A percentile compares a stretch with the other conserved stretches of the same genome.
Conservation (phyloP, 176 grass and related monocot genomes). For the Carex scoparia region DNA sequence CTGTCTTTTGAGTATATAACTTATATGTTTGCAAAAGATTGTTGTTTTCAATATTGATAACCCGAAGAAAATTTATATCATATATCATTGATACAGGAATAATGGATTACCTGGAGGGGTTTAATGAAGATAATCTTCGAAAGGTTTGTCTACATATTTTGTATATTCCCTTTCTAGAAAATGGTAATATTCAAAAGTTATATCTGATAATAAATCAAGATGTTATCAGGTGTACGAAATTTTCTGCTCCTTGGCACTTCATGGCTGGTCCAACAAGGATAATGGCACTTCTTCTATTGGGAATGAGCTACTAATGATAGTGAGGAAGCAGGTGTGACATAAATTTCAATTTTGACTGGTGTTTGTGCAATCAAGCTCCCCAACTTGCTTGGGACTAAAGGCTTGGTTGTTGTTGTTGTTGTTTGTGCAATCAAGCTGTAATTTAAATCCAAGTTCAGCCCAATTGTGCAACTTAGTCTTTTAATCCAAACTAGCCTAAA, state of each 20-base stretch:
- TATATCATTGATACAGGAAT: constrained; percentile 45
- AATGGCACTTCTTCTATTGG: constrained; percentile 55
- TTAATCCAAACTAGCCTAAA: not conserved
- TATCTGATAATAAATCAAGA: not conserved
- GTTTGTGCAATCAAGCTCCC: not conserved
- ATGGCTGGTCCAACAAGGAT: constrained; percentile 50
- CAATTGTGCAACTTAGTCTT: not conserved
- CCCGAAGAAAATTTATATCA: constrained; percentile 12
- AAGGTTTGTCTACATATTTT: constrained; percentile 55
- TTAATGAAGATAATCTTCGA: constrained; percentile 69
- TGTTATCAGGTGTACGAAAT: constrained; percentile 67
- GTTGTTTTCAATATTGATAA: not conserved
- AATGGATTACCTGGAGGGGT: constrained; percentile 85
- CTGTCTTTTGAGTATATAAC: not conserved
- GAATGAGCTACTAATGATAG: constrained; percentile 91
- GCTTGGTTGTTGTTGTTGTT: too few species aligned
- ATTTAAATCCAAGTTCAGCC: not conserved
- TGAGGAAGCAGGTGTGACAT: constrained; percentile 76
- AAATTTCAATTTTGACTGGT: not conserved
- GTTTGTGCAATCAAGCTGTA: not conserved
- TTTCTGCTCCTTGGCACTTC: constrained; percentile 74
- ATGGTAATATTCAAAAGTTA: not conserved
- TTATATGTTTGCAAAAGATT: not conserved
- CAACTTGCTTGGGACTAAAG: too few species aligned
- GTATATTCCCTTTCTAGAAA: constrained; percentile 13